Percentiles rank a stretch among this genome's conserved stretches.
Conservation (phyloP, 2,329 filamentous ascomycete genomes). For the Alternaria longipes region DNA sequence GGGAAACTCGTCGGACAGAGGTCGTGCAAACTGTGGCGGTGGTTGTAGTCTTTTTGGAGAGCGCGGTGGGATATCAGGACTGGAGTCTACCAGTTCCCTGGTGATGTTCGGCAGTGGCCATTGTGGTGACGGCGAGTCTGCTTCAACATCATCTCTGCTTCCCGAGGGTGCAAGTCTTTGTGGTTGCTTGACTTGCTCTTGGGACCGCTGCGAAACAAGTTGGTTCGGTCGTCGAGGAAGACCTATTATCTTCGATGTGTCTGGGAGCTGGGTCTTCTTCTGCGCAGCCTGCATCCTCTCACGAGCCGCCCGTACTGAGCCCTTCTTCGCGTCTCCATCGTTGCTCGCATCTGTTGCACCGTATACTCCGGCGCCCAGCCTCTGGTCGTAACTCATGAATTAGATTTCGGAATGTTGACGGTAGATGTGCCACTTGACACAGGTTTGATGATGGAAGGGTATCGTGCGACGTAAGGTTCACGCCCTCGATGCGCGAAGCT, state of each 20-base stretch:
- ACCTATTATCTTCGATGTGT: conserved; percentile 48
- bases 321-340: conserved; percentile 38
- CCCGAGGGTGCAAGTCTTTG: conserved; percentile 28
- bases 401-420: conserved; percentile 38
- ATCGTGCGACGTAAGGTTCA: conserved; percentile 6
- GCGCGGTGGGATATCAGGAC: conserved; percentile 32
- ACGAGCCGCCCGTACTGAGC: conserved; percentile 51
- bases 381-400: conserved; percentile 52
- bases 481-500: background rate
- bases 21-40: conserved; percentile 55
- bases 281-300: conserved; percentile 45
- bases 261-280: conserved; percentile 40
- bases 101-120: conserved; percentile 58
- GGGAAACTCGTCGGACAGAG: conserved; percentile 45
- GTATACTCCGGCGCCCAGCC: conserved; percentile 43
- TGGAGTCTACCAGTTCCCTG: conserved; percentile 34
- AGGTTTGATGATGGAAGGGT: conserved; percentile 22
- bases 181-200: conserved; percentile 22
- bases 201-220: conserved; percentile 39
- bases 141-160: conserved; percentile 21
- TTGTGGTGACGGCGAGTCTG: conserved; percentile 51
- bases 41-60: conserved; percentile 49
- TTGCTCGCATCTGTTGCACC: conserved; percentile 36
- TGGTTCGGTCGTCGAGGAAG: conserved; percentile 49
- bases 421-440: conserved; percentile 48